Evolutionary conservation across 2,329 filamentous ascomycete species (phyloP).

Genomic region (Daldinia sp.): DNA sequence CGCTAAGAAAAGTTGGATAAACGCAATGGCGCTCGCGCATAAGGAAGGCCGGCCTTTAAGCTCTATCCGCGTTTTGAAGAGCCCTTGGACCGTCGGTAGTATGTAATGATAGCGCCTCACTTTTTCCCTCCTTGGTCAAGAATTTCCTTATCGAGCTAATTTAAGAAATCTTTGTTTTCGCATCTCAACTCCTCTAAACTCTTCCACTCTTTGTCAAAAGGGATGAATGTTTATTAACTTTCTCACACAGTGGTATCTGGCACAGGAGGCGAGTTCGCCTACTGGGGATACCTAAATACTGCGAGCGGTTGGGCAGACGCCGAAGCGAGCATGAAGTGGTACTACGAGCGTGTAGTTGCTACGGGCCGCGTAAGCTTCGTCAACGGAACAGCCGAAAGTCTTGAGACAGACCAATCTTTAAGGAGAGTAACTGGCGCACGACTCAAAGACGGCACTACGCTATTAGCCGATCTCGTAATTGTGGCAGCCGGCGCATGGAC

Average conservation of each 20-base stretch:
- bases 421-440: slow-evolving; percentile 64
- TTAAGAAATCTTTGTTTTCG: background rate
- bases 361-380: slow-evolving; percentile 65
- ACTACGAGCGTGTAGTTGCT: slow-evolving; percentile 62
- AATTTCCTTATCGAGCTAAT: background rate
- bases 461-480: slow-evolving; percentile 76
- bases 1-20: slow-evolving; percentile 66
- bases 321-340: slow-evolving; percentile 71
- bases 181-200: background rate
- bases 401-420: slow-evolving; percentile 49
- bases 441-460: slow-evolving; percentile 56
- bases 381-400: slow-evolving; percentile 56
- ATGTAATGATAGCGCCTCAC: slow-evolving; percentile 29
- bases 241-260: slow-evolving; percentile 43
- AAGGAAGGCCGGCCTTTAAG: slow-evolving; percentile 49
- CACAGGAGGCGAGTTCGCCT: slow-evolving; percentile 63
- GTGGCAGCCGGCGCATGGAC: slow-evolving; percentile 92
- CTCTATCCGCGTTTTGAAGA: slow-evolving; percentile 57
- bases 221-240: background rate
- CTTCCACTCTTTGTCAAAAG: background rate
- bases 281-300: slow-evolving; percentile 77
- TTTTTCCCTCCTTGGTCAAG: background rate
- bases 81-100: slow-evolving; percentile 53
- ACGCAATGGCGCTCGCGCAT: slow-evolving; percentile 62
- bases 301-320: slow-evolving; percentile 84